These are phyloP conservation scores for Blastomyces percursus DNA, from an alignment of 2,329 filamentous ascomycete species.

Conservation along the genomic window DNA sequence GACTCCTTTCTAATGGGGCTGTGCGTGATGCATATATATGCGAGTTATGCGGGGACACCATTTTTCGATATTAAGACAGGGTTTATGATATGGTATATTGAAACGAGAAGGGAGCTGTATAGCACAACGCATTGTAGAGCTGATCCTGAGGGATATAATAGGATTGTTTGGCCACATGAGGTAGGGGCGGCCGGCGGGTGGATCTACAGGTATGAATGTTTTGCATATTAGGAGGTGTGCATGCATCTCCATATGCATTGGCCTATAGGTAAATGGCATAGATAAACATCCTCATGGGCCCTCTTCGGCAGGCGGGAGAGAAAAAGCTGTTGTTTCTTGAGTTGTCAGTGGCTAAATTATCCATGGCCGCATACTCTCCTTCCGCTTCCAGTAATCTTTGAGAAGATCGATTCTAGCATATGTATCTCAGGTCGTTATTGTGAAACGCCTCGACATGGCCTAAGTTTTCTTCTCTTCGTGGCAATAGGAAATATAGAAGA, in stretches of 20 bases:
- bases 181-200: not conserved
- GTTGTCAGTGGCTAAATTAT: not conserved
- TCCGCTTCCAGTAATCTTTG: not conserved
- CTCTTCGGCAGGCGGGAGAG: not conserved
- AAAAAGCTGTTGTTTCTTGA: not conserved
- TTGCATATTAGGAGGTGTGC: not conserved
- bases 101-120: not conserved
- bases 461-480: not conserved
- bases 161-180: constrained; percentile 1
- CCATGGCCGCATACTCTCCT: not conserved
- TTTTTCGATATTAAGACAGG: not conserved
- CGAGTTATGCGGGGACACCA: not conserved
- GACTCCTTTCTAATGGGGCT: not conserved
- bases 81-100: not conserved
- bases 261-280: not conserved
- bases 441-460: not conserved
- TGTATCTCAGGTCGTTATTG: not conserved
- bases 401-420: not conserved
- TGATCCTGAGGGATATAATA: not conserved
- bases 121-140: too few relatives aligned
- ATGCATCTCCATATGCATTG: not conserved
- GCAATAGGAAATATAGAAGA: not conserved
- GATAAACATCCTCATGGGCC: not conserved
- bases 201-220: not conserved
- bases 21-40: not conserved